Percentiles rank a stretch among this genome's conserved stretches.
phyloP scores from a whole-genome alignment of 23 red algal genomes.

The Rhodosorus marinus region DNA sequence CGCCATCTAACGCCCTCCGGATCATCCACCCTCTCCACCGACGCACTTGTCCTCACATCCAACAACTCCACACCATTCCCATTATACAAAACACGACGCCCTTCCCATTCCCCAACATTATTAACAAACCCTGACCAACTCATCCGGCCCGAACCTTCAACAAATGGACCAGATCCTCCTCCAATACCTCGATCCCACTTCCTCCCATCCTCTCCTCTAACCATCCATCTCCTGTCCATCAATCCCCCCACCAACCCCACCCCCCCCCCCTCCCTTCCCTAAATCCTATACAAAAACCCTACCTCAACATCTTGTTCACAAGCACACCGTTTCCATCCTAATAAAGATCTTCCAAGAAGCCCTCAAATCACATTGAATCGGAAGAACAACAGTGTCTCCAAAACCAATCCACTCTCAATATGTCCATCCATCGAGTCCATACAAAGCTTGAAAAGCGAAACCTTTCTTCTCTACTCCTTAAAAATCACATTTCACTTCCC shows the following conservation, averaged over 20 bases:
- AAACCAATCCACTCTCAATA: neutral
- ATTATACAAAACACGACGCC: constrained; percentile 26
- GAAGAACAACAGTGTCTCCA: neutral
- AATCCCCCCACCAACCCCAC: too few relatives aligned
- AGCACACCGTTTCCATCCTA: neutral
- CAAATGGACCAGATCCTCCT: too few relatives aligned
- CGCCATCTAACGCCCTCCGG: constrained; percentile 23
- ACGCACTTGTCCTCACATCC: constrained; percentile 17
- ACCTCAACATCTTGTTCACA: neutral
- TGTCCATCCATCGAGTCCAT: neutral
- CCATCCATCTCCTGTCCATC: too few relatives aligned
- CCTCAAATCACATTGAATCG: neutral
- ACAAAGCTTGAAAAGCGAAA: too few relatives aligned
- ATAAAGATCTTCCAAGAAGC: neutral
- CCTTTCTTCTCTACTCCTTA: neutral
- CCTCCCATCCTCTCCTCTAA: too few relatives aligned
- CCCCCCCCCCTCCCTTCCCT: too few relatives aligned
- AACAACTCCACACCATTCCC: constrained; percentile 16
- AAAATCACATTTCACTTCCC: neutral
- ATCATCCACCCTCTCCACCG: constrained; percentile 14
- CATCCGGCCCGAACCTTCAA: neutral
- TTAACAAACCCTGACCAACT: constrained; percentile 32
- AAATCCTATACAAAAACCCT: neutral
- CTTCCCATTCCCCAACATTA: constrained; percentile 23
- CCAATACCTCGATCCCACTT: too few relatives aligned